Percentiles rank a stretch among this genome's conserved stretches.
Conservation (phyloP, 345 rosid species). For the Turritis glabra region DNA sequence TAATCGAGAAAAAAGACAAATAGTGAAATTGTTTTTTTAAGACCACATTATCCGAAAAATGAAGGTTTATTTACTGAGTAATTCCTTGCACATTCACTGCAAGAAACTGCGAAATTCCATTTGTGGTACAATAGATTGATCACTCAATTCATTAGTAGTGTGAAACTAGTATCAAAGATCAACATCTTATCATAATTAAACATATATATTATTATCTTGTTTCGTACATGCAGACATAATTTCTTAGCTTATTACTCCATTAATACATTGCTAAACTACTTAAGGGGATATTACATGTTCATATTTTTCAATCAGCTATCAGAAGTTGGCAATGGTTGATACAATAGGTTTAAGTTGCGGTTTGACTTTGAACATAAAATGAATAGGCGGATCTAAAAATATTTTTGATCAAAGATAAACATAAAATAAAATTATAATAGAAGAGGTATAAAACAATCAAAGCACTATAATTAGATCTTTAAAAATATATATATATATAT, state of each 20-base stretch:
- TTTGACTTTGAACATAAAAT: too few relatives aligned
- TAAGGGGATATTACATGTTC: background rate
- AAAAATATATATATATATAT: too few relatives aligned
- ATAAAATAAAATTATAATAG: too few relatives aligned
- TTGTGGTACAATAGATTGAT: background rate
- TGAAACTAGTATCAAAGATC: background rate
- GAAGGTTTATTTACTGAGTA: too few relatives aligned
- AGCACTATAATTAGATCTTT: too few relatives aligned
- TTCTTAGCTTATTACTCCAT: background rate
- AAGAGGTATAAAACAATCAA: too few relatives aligned
- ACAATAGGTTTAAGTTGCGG: background rate
- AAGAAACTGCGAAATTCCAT: background rate
- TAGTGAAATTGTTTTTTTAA: background rate
- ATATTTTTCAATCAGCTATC: background rate
- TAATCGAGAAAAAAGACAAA: background rate
- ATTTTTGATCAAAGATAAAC: too few relatives aligned
- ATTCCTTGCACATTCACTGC: background rate
- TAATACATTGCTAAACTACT: background rate
- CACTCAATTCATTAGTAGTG: background rate
- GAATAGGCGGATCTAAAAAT: background rate
- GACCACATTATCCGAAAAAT: background rate
- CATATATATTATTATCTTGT: background rate
- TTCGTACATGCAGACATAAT: background rate
- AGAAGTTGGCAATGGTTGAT: background rate
- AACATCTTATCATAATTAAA: background rate